Evolutionary conservation across 768 basidiomycete species (phyloP), one percentile per base, ranked within the genome.

Genomic region (Tephrocybe sp.): DNA sequence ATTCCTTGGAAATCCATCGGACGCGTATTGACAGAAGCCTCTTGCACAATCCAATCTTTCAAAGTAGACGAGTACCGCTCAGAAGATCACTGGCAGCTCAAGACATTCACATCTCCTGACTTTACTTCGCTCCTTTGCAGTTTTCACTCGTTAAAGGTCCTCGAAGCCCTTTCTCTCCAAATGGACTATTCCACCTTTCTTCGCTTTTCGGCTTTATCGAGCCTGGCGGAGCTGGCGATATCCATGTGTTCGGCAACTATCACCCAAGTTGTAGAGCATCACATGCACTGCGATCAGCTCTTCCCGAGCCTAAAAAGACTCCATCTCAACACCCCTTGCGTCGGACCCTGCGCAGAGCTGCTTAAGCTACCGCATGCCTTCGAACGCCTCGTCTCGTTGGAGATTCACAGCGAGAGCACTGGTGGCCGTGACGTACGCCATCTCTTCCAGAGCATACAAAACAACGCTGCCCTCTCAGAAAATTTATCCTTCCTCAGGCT

Each of bases 11-110:
- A 40, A n/a, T 23, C 47, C 17, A 43, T 53, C 3, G 44, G 35
- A 17, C 38, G 33, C 14, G 42, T 48, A 7, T 45, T 53, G 20
- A 34, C 35, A 26, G 39, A 42, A 17, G 22, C 20, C 11, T 10
- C 19, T 6, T 26, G 10, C 9, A 10, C 41, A 5, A 23, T 42
- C 4, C 41, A 22, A 7, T 10, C 13, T 2, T 42, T 26, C 41
- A 42, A 26, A 11, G 16, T 26, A 22, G 41, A 42, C 30, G 43
- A 51, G 39, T 44, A 51, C 32, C 49, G 49, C 9, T 44, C 49
- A 14, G 43, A 45, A 12, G 42, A 51, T 17, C 32, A 41, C 14
- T 51, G 49, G 49, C 36, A 45, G 38, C 49, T 51, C 49, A 38
- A 45, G 14, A 51, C 49, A 9, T 44, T 44, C 36, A 26, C 49